Conservation (phyloP, 73 alveolate genomes). For the Uronychia setigera region DNA sequence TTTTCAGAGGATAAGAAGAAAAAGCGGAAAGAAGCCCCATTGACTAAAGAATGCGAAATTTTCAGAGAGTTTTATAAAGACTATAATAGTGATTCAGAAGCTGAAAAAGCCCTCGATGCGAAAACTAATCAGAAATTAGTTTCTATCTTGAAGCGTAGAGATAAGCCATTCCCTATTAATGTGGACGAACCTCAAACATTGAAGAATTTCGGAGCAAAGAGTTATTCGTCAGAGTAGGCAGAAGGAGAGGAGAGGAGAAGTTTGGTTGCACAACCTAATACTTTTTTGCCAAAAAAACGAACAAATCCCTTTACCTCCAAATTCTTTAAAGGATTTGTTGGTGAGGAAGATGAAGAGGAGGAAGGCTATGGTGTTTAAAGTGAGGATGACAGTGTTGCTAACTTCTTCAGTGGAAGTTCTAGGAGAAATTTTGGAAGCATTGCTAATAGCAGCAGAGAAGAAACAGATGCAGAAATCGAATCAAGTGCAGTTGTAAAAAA, state of each 20-base stretch:
- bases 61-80: background rate
- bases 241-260: background rate
- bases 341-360: background rate
- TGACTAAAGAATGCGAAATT: background rate
- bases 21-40: background rate
- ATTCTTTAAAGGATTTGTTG: background rate
- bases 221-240: background rate
- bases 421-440: background rate
- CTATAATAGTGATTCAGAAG: background rate
- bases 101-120: background rate
- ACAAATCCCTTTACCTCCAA: background rate
- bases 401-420: background rate
- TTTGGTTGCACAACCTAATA: too few relatives aligned
- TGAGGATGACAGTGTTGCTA: background rate
- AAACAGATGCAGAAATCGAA: background rate
- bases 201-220: too few relatives aligned
- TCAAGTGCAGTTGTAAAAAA: background rate
- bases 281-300: background rate
- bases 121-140: background rate
- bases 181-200: too few relatives aligned
- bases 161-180: too few relatives aligned
- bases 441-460: conserved; percentile 3
- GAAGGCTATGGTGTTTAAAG: too few relatives aligned
- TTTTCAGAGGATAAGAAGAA: background rate
- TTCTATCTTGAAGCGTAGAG: background rate